phyloP scores from a whole-genome alignment of 2,329 filamentous ascomycete species.

The Thielaviopsis cerberus region DNA sequence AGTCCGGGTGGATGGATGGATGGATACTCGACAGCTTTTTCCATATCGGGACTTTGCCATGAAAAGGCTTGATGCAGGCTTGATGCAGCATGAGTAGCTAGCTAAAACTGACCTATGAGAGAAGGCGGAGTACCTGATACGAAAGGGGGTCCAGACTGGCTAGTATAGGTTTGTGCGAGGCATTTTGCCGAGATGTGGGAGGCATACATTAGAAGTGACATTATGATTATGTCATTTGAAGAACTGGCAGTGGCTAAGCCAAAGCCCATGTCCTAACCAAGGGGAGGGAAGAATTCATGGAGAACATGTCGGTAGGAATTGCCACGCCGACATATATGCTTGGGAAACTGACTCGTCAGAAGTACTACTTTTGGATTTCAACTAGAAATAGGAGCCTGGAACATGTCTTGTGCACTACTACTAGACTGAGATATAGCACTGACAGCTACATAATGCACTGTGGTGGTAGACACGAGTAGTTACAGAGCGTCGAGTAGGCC shows the following conservation, averaged over 20 bases:
- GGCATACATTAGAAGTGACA: neutral
- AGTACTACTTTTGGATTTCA: neutral
- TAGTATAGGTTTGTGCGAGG: no score
- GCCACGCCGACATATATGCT: neutral
- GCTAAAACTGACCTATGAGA: no score
- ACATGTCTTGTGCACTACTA: neutral
- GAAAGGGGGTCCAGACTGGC: no score
- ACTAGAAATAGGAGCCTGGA: neutral
- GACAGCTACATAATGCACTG: neutral
- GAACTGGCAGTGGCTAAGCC: neutral
- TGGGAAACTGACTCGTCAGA: neutral
- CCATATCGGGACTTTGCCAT: no score
- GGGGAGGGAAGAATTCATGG: no score
- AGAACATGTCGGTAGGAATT: no score
- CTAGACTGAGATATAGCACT: neutral
- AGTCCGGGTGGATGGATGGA: neutral
- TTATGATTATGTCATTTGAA: neutral
- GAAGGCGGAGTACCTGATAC: no score
- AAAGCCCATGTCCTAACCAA: neutral
- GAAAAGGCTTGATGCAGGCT: no score
- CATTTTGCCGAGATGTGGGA: neutral
- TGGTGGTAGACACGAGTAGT: neutral
- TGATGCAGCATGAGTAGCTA: no score
- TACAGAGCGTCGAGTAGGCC: neutral
- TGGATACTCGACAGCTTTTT: no score